Evolutionary conservation across 305 asterid genomes (phyloP).

Genomic region (Fraxinus platypoda): DNA sequence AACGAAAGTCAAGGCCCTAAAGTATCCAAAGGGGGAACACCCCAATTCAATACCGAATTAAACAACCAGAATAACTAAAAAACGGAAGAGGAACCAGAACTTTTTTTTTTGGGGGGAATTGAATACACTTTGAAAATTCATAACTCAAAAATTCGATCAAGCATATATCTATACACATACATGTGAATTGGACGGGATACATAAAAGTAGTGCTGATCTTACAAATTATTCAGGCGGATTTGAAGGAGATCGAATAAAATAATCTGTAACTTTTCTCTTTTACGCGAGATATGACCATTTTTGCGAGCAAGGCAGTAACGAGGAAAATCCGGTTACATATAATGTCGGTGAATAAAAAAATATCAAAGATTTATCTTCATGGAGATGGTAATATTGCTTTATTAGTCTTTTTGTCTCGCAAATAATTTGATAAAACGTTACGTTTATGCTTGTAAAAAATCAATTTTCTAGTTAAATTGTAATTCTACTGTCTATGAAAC

Average conservation of each 20-base stretch:
- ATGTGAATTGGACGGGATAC: background rate
- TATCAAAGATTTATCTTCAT: background rate
- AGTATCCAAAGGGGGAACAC: background rate
- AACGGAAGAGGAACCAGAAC: background rate
- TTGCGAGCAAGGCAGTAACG: constrained; percentile 32
- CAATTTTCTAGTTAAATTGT: no score
- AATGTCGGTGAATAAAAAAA: background rate
- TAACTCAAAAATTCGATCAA: background rate
- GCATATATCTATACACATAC: background rate
- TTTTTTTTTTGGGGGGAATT: background rate
- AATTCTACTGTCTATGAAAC: no score
- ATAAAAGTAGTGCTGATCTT: background rate
- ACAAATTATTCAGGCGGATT: constrained; percentile 27
- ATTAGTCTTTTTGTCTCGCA: no score
- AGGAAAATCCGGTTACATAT: constrained; percentile 20
- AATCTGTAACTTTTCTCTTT: constrained; percentile 1
- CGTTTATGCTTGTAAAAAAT: no score
- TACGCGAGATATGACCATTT: constrained; percentile 8
- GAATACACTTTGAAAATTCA: background rate
- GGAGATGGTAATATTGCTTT: no score
- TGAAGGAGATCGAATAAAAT: constrained; percentile 20
- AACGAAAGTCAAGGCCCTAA: background rate
- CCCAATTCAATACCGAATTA: background rate
- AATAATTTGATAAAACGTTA: no score
- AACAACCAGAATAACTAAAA: background rate